These are phyloP conservation scores for Ambrosiella xylebori DNA, from an alignment of 2,329 filamentous ascomycete species.

Conservation along the genomic window DNA sequence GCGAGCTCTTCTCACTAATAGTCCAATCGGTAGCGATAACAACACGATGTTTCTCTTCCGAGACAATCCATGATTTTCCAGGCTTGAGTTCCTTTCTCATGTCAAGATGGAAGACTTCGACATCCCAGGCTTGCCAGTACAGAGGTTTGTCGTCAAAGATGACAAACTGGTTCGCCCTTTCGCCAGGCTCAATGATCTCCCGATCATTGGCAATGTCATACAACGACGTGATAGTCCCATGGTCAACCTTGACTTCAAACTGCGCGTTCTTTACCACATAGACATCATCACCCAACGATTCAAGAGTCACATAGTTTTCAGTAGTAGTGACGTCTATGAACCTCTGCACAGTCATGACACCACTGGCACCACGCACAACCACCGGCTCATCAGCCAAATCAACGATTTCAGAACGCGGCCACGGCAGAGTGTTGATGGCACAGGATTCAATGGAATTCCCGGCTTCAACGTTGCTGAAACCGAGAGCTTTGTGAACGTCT, in stretches of 20 bases:
- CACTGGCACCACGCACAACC: too few species aligned
- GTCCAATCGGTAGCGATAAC: conserved; percentile 70
- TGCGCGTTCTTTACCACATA: conserved; percentile 70
- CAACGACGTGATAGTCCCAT: conserved; percentile 69
- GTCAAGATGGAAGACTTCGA: conserved; percentile 88
- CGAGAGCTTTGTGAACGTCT: conserved; percentile 51
- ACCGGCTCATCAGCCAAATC: too few species aligned
- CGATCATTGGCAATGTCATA: conserved; percentile 57
- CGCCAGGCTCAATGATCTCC: conserved; percentile 56
- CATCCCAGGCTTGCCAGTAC: conserved; percentile 97
- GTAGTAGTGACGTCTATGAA: neutral
- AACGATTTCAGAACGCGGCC: too few species aligned
- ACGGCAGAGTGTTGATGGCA: too few species aligned
- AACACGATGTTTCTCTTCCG: conserved; percentile 43
- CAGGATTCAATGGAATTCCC: too few species aligned
- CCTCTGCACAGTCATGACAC: too few species aligned
- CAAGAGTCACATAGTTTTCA: conserved; percentile 27
- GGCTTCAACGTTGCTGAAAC: conserved; percentile 24
- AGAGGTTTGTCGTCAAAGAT: conserved; percentile 94
- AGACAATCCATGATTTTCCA: conserved; percentile 51
- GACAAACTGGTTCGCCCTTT: conserved; percentile 78
- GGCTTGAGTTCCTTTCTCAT: conserved; percentile 61
- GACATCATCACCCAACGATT: conserved; percentile 37
- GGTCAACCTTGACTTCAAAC: conserved; percentile 52
- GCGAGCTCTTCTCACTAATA: conserved; percentile 73